Conservation (phyloP, 805 yeast species). For the Barnettozyma sucrosica region DNA sequence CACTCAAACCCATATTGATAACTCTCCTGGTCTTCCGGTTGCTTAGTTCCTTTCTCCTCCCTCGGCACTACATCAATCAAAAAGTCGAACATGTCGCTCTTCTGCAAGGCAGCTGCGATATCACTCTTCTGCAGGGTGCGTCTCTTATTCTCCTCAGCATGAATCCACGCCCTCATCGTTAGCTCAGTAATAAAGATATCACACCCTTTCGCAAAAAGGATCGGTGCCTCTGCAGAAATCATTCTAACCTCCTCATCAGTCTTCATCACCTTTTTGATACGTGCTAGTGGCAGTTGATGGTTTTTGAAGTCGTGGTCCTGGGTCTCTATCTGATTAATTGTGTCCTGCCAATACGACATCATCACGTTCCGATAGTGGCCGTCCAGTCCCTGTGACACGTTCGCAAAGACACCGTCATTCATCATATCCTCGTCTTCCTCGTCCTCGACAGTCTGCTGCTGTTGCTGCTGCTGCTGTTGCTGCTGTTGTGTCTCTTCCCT, state of each 20-base stretch:
- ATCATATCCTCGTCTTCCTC: constrained; percentile 36
- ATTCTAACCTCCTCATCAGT: constrained; percentile 95
- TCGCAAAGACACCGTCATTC: constrained; percentile 64
- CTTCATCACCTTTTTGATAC: constrained; percentile 96
- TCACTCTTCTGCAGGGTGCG: constrained; percentile 91
- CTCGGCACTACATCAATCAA: constrained; percentile 94
- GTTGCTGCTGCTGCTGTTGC: constrained; percentile 15
- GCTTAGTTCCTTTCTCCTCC: constrained; percentile 39
- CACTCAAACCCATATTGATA: background rate
- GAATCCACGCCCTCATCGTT: constrained; percentile 99
- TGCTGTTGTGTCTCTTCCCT: background rate
- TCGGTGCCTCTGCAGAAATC: constrained; percentile 98
- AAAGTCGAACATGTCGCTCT: constrained; percentile 96
- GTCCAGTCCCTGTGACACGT: constrained; percentile 87
- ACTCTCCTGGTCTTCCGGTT: constrained; percentile 1
- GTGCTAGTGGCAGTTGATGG: constrained; percentile 90
- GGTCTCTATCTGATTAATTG: constrained; percentile 85
- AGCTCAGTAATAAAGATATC: constrained; percentile 94
- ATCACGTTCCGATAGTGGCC: constrained; percentile 81
- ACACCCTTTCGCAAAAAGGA: constrained; percentile 95
- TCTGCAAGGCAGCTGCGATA: constrained; percentile 90
- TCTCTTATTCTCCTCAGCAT: constrained; percentile 93
- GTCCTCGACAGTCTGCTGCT: constrained; percentile 19
- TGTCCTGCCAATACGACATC: constrained; percentile 97
- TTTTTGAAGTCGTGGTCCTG: constrained; percentile 85